phyloP scores from a whole-genome alignment of 768 basidiomycete species.

The Phylloporus sp. region DNA sequence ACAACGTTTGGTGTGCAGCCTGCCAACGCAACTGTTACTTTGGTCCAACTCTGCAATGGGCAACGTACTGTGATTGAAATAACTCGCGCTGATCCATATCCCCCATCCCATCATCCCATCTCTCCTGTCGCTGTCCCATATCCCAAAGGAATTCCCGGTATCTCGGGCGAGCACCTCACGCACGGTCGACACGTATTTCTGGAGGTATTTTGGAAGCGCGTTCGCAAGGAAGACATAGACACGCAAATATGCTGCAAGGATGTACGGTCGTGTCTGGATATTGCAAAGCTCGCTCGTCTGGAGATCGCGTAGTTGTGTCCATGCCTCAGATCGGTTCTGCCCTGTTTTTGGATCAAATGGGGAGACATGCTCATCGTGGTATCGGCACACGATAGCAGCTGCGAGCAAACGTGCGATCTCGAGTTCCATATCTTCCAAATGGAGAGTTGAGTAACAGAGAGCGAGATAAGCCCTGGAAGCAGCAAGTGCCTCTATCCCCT shows the following conservation, averaged over 20 bases:
- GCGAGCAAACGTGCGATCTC: constrained; percentile 57
- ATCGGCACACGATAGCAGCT: constrained; percentile 46
- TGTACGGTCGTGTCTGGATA: constrained; percentile 43
- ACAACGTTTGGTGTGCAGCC: constrained; percentile 52
- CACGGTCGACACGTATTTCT: constrained; percentile 40
- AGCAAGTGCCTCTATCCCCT: constrained; percentile 32
- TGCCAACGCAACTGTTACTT: constrained; percentile 20
- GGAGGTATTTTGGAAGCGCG: constrained; percentile 28
- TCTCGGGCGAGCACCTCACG: constrained; percentile 57
- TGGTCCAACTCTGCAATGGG: background rate
- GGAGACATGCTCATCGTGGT: constrained; percentile 21
- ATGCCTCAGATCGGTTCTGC: constrained; percentile 22
- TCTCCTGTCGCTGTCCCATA: constrained; percentile 53
- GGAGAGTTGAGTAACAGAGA: constrained; percentile 25
- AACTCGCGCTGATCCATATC: constrained; percentile 56
- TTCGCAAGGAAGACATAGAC: constrained; percentile 52
- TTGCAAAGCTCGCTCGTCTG: constrained; percentile 56
- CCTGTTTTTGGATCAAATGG: constrained; percentile 1
- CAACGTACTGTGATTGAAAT: constrained; percentile 64
- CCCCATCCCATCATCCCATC: constrained; percentile 65
- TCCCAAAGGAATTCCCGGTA: constrained; percentile 64
- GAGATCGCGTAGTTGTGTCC: constrained; percentile 50
- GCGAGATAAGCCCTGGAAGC: constrained; percentile 21
- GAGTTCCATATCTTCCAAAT: constrained; percentile 50
- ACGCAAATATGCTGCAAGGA: constrained; percentile 49